phyloP scores from a whole-genome alignment of 2,329 filamentous ascomycete species.

The Aspergillus melleus region DNA sequence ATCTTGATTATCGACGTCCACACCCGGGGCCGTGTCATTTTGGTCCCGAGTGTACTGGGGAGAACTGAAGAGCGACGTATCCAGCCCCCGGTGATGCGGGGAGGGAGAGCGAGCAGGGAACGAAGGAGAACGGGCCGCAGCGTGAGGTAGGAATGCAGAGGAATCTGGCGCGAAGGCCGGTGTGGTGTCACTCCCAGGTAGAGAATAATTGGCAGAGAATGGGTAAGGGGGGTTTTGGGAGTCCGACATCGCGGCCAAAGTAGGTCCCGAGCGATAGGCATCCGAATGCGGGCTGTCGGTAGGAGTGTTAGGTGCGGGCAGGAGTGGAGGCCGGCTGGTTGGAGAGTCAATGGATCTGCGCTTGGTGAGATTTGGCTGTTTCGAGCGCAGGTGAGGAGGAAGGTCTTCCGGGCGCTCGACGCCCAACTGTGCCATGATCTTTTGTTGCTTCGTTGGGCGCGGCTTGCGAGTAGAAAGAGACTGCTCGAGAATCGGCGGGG shows the following conservation, averaged over 20 bases:
- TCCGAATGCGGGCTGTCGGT: slow-evolving; percentile 30
- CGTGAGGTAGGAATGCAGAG: slow-evolving; percentile 40
- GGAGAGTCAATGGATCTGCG: slow-evolving; percentile 65
- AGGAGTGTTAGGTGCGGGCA: slow-evolving; percentile 33
- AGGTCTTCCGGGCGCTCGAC: slow-evolving; percentile 89
- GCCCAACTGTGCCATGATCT: slow-evolving; percentile 83
- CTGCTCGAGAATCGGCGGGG: slow-evolving; percentile 81
- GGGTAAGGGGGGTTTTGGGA: slow-evolving; percentile 34
- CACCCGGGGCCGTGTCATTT: slow-evolving; percentile 31
- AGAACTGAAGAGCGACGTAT: slow-evolving; percentile 45
- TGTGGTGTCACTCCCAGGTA: slow-evolving; percentile 37
- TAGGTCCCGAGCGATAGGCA: slow-evolving; percentile 33
- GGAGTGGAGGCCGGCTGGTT: slow-evolving; percentile 25
- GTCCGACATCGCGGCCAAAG: slow-evolving; percentile 33
- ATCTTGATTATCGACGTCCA: slow-evolving; percentile 32
- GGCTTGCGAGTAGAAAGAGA: slow-evolving; percentile 94
- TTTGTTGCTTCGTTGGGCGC: slow-evolving; percentile 93
- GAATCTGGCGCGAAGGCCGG: slow-evolving; percentile 38
- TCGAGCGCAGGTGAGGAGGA: slow-evolving; percentile 77
- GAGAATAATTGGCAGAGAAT: slow-evolving; percentile 41
- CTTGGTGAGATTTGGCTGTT: slow-evolving; percentile 67
- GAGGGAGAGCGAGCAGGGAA: slow-evolving; percentile 43
- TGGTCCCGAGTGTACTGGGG: slow-evolving; percentile 38
- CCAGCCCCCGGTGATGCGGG: slow-evolving; percentile 34
- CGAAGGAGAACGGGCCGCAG: slow-evolving; percentile 35